These are phyloP conservation scores for Boletus holoroseus DNA, from an alignment of 1,284 basidiomycete species.

Conservation along the genomic window DNA sequence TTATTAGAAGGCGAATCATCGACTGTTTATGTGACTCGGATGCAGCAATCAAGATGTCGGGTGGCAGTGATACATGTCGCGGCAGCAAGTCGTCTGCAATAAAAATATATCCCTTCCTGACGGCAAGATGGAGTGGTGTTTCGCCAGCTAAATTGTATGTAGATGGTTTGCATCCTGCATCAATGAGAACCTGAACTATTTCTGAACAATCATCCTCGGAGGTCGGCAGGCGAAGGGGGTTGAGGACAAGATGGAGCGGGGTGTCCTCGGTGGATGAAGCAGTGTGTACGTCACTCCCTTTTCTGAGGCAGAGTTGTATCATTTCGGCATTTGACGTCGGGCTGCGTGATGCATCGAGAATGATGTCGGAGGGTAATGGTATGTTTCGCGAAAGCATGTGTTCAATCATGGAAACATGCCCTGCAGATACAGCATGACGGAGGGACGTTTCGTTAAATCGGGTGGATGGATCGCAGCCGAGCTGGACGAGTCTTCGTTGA, in stretches of 20 bases:
- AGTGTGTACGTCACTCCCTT: neutral
- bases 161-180: constrained; percentile 1
- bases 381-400: neutral
- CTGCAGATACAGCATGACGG: neutral
- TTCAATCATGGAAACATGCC: neutral
- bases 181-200: neutral
- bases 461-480: neutral
- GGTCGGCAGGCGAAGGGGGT: neutral
- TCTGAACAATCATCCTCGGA: neutral
- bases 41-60: constrained; percentile 4
- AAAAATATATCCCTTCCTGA: neutral
- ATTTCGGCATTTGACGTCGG: neutral
- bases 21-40: neutral
- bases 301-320: constrained; percentile 2
- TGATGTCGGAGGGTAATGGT: neutral
- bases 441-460: neutral
- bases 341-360: neutral
- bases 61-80: neutral
- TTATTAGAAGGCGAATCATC: neutral
- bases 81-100: constrained; percentile 7
- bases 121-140: neutral
- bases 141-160: neutral
- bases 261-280: neutral
- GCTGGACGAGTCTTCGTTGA: neutral
- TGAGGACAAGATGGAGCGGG: neutral